Evolutionary conservation across 1,284 basidiomycete genomes (phyloP).

Genomic region (Ustilago loliicola): DNA sequence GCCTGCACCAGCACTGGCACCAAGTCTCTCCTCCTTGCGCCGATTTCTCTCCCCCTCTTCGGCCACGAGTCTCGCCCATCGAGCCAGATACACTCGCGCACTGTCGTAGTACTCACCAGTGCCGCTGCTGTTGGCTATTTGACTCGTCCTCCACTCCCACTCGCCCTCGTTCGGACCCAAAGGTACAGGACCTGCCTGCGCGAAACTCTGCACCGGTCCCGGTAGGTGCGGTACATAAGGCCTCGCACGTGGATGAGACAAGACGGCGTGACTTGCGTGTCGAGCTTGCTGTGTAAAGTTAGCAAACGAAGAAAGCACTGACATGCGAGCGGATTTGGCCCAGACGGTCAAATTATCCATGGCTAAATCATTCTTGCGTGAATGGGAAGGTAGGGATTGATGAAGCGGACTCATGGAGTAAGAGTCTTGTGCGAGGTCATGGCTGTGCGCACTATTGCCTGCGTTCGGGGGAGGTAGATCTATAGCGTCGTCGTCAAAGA

Average conservation of each 20-base stretch:
- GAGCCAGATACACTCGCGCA: conserved; percentile 92
- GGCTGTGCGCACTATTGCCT: conserved; percentile 28
- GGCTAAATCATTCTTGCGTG: conserved; percentile 32
- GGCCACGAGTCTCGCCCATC: conserved; percentile 93
- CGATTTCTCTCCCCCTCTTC: conserved; percentile 68
- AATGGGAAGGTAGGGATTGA: conserved; percentile 39
- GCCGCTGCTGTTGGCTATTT: conserved; percentile 48
- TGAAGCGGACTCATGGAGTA: conserved; percentile 48
- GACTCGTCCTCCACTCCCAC: conserved; percentile 54
- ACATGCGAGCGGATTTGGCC: conserved; percentile 65
- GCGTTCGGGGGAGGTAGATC: conserved; percentile 35
- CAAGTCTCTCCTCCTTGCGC: conserved; percentile 43
- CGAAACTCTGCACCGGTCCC: conserved; percentile 54
- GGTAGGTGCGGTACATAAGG: conserved; percentile 59
- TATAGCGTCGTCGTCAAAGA: conserved; percentile 71
- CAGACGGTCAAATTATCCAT: conserved; percentile 60
- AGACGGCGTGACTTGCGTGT: conserved; percentile 58
- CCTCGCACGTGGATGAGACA: conserved; percentile 58
- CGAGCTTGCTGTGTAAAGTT: conserved; percentile 65
- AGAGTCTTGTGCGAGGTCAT: conserved; percentile 49
- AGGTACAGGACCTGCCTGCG: conserved; percentile 66
- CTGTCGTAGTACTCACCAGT: conserved; percentile 84
- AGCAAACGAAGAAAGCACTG: conserved; percentile 63
- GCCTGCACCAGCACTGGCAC: conserved; percentile 7
- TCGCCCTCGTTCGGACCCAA: conserved; percentile 58